Evolutionary conservation across 129 eudicot species (phyloP), one percentile per base, ranked within the genome.

Genomic region (Oenanthe sinensis): DNA sequence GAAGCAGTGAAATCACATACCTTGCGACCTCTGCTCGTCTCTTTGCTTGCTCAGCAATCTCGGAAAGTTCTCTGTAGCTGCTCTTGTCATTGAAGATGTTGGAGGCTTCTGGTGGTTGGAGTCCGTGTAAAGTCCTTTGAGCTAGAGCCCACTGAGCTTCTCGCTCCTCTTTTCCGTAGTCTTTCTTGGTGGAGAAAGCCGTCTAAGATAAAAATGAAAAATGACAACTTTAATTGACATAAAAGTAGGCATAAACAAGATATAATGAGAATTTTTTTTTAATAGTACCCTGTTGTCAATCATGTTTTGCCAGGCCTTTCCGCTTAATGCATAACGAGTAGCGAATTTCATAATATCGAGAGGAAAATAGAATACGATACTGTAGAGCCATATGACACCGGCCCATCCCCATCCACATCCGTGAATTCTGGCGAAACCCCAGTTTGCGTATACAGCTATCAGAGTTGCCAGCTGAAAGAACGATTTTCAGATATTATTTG

Each of bases 351-450:
- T 69, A 0, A 94, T 0, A 33, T 94, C 98, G 0, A 94, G 92
- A 43, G 98, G 98, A 54, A 94, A 45, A 82, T 91, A 94, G 82
- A 86, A 87, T 48, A 94, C 90, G n/a, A 94, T 76, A 72, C 96
- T 94, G 90, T 77, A 94, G 11, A 91, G 65, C 98, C 98, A 94
- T 80, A 94, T 86, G 19, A 87, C 96, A 26, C 94, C 98, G 15
- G 98, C 98, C 98, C 98, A 94, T 85, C 98, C 97, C 98, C 98
- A 94, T 2, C 98, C 98, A 52, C 87, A 83, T 58, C 98, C 98
- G 81, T 91, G 82, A 75, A 94, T 90, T 78, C 90, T 85, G 20
- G 98, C 97, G 9, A 91, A 94, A 13, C 79, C 84, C 98, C 98
- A 94, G 79, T 88, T 75, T 19, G 98, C 98, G 36, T 94, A 94